phyloP scores from a whole-genome alignment of 768 basidiomycete genomes.

The Tylopilus rubrobrunneus region DNA sequence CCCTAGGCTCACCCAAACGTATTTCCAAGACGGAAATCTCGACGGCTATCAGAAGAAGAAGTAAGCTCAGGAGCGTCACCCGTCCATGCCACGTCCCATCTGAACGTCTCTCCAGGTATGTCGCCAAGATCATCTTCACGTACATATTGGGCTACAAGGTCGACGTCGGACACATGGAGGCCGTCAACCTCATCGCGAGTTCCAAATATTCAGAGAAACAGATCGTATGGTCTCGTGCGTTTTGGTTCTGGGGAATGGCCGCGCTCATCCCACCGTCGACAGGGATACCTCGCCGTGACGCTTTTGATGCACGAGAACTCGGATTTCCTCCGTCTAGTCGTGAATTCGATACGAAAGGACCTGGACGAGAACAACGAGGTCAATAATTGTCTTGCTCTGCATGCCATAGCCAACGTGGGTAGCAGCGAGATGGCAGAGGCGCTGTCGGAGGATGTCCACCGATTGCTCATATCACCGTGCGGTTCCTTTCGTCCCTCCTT shows the following conservation, averaged over 20 bases:
- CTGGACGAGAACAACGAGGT: slow-evolving; percentile 92
- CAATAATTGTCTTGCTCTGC: slow-evolving; percentile 93
- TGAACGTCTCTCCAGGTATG: slow-evolving; percentile 60
- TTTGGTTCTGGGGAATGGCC: background rate
- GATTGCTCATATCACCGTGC: slow-evolving; percentile 91
- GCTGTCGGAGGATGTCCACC: slow-evolving; percentile 88
- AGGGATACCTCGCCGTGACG: slow-evolving; percentile 98
- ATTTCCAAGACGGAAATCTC: slow-evolving; percentile 66
- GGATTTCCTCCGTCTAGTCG: slow-evolving; percentile 91
- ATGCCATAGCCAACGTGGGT: slow-evolving; percentile 98
- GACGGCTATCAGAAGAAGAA: slow-evolving; percentile 94
- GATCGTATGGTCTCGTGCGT: slow-evolving; percentile 61
- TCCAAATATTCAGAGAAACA: slow-evolving; percentile 98
- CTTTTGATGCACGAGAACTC: slow-evolving; percentile 99
- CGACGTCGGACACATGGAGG: slow-evolving; percentile 99
- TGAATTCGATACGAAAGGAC: slow-evolving; percentile 98
- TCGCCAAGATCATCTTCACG: slow-evolving; percentile 98
- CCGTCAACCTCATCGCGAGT: slow-evolving; percentile 95
- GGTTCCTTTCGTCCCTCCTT: slow-evolving; percentile 18
- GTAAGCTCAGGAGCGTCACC: slow-evolving; percentile 38
- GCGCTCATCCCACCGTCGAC: slow-evolving; percentile 3
- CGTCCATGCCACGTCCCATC: slow-evolving; percentile 10
- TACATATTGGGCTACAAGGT: slow-evolving; percentile 99
- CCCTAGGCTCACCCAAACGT: slow-evolving; percentile 1
- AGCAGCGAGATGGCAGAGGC: slow-evolving; percentile 99